Evolutionary conservation across 169 alveolate genomes (phyloP), one percentile per base, ranked within the genome.

Genomic region (Babesia caballi): DNA sequence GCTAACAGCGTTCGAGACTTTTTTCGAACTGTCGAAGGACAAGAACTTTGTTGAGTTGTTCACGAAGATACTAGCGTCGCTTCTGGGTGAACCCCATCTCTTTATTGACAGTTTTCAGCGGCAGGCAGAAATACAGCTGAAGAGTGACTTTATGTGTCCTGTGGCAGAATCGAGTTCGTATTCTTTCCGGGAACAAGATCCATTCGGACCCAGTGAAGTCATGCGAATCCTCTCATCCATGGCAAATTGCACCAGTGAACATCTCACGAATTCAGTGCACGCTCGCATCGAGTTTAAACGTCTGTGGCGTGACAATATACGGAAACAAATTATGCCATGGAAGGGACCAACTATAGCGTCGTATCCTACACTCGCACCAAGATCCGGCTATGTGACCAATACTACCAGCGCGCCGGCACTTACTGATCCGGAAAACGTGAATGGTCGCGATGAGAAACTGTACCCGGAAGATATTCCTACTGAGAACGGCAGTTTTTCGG

Each of bases 221-320:
- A 8, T 63, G 27, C 35, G 23, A 44, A 19, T 66, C 40, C 33
- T 78, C 76, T 47, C 8, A 2, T 57, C 65, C n/a, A 40, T 81
- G 36, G 32, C 82, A 12, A 30, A 49, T 14, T 70, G 83, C 46
- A 70, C 28, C n/a, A 56, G 76, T 14, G 88, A 81, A 49, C 66
- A 47, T 21, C 52, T 81, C n/a, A 81, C 71, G 0, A 47, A 69
- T 8, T 33, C 88, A 41, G 85, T 81, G 28, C 88, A 81, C 41
- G 19, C 21, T 42, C 57, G 88, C 46, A 81, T 81, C 25, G 88
- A 58, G 36, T 81, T 81, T 46, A 81, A 71, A 46, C 17, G 88
- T 21, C 61, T 81, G 2, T 81, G 88, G 88, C 71, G 59, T 21
- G 47, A 49, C 2, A 81, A 81, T 44, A 70, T 81, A 19, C 30